A percentile compares a stretch with the other conserved stretches of the same genome.
Conservation (phyloP, 495 filamentous ascomycete genomes). For the Hyaloscypha hepaticicola region DNA sequence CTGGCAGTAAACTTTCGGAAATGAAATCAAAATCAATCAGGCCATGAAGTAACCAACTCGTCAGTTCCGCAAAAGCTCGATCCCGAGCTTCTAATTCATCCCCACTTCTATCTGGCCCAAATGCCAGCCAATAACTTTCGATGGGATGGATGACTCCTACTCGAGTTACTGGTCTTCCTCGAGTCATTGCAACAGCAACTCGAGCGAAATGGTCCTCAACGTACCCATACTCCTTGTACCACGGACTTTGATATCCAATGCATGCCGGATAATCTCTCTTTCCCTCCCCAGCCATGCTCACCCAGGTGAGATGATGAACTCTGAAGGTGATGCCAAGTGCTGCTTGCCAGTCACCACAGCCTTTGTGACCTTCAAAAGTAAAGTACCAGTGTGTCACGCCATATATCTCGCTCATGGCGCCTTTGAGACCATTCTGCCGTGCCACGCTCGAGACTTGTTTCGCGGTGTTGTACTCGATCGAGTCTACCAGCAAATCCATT, state of each 20-base stretch:
- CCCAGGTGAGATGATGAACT: constrained; percentile 32
- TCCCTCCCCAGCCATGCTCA: constrained; percentile 32
- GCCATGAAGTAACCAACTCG: constrained; percentile 29
- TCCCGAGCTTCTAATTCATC: constrained; percentile 28
- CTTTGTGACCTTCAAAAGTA: constrained; percentile 35
- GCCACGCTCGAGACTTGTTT: constrained; percentile 32
- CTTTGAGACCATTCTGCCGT: constrained; percentile 28
- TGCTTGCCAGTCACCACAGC: constrained; percentile 34
- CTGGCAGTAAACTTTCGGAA: constrained; percentile 30
- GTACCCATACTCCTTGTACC: constrained; percentile 31
- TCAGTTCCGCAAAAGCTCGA: constrained; percentile 27
- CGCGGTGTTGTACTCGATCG: constrained; percentile 32
- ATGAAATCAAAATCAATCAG: constrained; percentile 35
- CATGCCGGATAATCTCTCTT: constrained; percentile 33
- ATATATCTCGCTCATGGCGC: constrained; percentile 31
- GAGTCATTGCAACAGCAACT: constrained; percentile 27
- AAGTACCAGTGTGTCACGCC: constrained; percentile 33
- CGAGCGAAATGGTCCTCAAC: constrained; percentile 33
- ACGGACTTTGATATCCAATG: constrained; percentile 34
- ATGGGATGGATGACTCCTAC: constrained; percentile 34
- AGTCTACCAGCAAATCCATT: constrained; percentile 31
- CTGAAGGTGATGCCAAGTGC: constrained; percentile 33
- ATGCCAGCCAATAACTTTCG: constrained; percentile 33
- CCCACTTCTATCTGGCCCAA: constrained; percentile 24
- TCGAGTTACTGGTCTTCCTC: constrained; percentile 26